Base-by-base conservation (phyloP, 2,329 filamentous ascomycete species). In the Periglandula ipomoeae region DNA sequence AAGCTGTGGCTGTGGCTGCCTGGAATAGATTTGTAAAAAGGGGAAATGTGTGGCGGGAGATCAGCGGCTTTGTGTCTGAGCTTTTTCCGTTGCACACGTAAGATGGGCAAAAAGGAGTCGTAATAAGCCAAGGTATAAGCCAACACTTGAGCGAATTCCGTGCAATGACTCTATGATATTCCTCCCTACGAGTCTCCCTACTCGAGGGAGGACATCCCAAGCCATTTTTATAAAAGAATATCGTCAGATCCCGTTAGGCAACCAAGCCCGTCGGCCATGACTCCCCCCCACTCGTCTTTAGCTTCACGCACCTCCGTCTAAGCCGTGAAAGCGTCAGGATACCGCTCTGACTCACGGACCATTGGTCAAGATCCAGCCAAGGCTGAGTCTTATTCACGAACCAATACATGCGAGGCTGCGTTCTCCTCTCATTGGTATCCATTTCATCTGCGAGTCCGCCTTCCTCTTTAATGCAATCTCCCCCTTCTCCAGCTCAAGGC, bases 311-410 rank as follows among this genome's bases (percentile, higher is more conserved):
- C 41, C 13, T 32, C 10, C 26, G 9, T 17, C 10, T 10, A 24
- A 32, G 23, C 41, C 41, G 27, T 32, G n/a, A 44, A 30, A 2
- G 8, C 17, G 32, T 8, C 9, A 23, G 7, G n/a, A n/a, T n/a
- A n/a, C n/a, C n/a, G n/a, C 11, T 44, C 43, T 45, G 43, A 45
- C 32, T 45, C 43, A 38, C 20, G 19, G n/a, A 37, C 37, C 30
- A 13, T n/a, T n/a, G n/a, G n/a, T n/a, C n/a, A n/a, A n/a, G n/a
- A 32, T 15, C 6, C 11, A 8, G 9, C 30, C 15, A 32, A 32
- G 30, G 30, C 30, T 30, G 30, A 32, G 30, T 32, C 11, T 32
- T 32, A 15, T 10, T 13, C 15, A 32, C 6, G 9, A 8, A 4
- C 30, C 30, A 32, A n/a, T n/a, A n/a, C n/a, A n/a, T n/a, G 30